Evolutionary conservation across 106 monocot species (phyloP), one percentile per base, ranked within the genome.

Genomic region (Phalaenopsis equestris): DNA sequence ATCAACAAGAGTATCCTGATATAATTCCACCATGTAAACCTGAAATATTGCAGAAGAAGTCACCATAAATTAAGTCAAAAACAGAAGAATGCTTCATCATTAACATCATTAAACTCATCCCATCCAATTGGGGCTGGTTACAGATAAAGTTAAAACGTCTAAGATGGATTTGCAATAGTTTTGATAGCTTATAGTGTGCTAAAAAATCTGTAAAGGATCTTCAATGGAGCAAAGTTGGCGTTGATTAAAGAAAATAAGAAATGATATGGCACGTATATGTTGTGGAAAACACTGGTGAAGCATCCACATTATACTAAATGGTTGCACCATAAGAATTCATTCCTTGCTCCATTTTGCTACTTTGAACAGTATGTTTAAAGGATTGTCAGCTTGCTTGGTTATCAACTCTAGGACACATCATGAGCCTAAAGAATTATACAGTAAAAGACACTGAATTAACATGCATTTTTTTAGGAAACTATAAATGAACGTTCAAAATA

Each of bases 1-100:
- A 83, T 99, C 99, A 43, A 99, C 91, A 55, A 99, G 88, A 61
- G 81, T 95, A 79, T 99, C 99, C 84, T 99, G 99, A 86, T 99
- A 99, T 55, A 99, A 82, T 70, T 99, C 99, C 10, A 99, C 92
- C 99, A 99, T 99, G 77, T 99, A 99, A 16, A 78, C 91, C 98
- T 99, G 86, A 79, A 79, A 79, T 79, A 49, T 48, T 11, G 52
- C 74, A 23, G 4, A 18, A 36, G 41, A 37, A 74, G 19, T 74
- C 49, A 21, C 75, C 42, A 74, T 45, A 16, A 74, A 4, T 39
- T 37, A 70, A 3, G 12, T 12, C 39, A 38, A 1, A 74, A n/a
- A 19, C 2, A 74, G 41, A 70, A 70, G 23, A 4, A 38, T 30
- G n/a, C 14, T 15, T 38, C 70, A 70, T 68, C 68, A 68, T 70